phyloP scores from a whole-genome alignment of 768 basidiomycete genomes.

The Gymnopilus junonius region DNA sequence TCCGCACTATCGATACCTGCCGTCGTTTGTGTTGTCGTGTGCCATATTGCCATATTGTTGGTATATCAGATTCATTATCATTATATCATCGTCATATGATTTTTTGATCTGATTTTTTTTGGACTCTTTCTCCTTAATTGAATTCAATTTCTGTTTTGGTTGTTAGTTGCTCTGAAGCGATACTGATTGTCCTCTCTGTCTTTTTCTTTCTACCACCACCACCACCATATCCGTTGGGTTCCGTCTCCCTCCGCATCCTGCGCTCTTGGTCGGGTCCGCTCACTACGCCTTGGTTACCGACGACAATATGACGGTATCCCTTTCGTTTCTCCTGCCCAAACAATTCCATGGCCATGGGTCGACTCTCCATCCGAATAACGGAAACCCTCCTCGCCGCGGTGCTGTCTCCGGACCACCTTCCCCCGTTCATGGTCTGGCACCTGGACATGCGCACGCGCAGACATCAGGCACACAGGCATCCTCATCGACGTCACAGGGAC shows the following conservation, averaged over 20 bases:
- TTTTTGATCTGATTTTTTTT: background rate
- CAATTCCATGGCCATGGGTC: background rate
- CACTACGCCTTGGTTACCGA: background rate
- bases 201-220: too few relatives aligned
- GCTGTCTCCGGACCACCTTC: background rate
- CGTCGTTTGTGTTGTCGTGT: background rate
- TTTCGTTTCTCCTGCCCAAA: constrained; percentile 10
- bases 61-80: background rate
- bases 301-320: background rate
- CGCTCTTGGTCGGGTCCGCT: background rate
- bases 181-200: background rate
- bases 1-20: background rate
- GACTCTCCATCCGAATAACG: background rate
- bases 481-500: background rate
- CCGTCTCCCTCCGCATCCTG: background rate
- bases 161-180: background rate
- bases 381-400: background rate
- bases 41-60: background rate
- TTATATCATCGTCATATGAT: background rate
- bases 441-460: background rate
- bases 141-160: background rate
- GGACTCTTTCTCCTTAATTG: constrained; percentile 2
- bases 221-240: too few relatives aligned
- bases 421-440: background rate
- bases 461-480: background rate